Evolutionary conservation across 2,329 filamentous ascomycete genomes (phyloP).

Genomic region (Neoascochyta sp.): DNA sequence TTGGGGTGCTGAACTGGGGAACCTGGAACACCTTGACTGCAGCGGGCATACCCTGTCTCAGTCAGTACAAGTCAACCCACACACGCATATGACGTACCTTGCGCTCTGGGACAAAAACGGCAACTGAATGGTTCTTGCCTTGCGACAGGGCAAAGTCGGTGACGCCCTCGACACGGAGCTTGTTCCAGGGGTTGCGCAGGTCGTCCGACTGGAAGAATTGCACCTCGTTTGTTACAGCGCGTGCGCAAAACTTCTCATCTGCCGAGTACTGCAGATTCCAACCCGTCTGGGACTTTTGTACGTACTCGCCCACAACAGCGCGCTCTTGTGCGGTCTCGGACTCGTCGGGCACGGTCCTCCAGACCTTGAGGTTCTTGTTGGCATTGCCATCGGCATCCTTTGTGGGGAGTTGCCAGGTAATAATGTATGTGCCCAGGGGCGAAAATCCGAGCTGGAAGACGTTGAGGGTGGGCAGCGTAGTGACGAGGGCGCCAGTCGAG

Average conservation of each 20-base stretch:
- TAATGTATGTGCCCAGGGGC: slow-evolving; percentile 84
- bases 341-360: slow-evolving; percentile 73
- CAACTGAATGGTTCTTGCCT: slow-evolving; percentile 85
- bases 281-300: slow-evolving; percentile 91
- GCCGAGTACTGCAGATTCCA: slow-evolving; percentile 97
- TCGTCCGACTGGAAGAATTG: slow-evolving; percentile 93
- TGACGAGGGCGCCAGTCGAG: slow-evolving; percentile 68
- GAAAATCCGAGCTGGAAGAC: slow-evolving; percentile 96
- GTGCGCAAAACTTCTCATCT: slow-evolving; percentile 90
- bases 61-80: slow-evolving; percentile 9
- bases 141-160: slow-evolving; percentile 85
- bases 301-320: slow-evolving; percentile 75
- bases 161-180: slow-evolving; percentile 87
- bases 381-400: slow-evolving; percentile 95
- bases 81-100: slow-evolving; percentile 59
- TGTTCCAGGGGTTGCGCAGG: slow-evolving; percentile 86
- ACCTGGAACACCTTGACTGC: slow-evolving; percentile 93
- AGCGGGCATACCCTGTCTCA: slow-evolving; percentile 76
- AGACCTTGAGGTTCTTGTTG: slow-evolving; percentile 94
- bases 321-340: slow-evolving; percentile 62
- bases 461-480: slow-evolving; percentile 72
- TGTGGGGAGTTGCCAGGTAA: slow-evolving; percentile 89
- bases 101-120: slow-evolving; percentile 91
- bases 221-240: slow-evolving; percentile 92
- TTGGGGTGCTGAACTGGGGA: slow-evolving; percentile 73